These are phyloP conservation scores for Phaseolus coccineus DNA, from an alignment of 331 rosid genomes.

Conservation along the genomic window DNA sequence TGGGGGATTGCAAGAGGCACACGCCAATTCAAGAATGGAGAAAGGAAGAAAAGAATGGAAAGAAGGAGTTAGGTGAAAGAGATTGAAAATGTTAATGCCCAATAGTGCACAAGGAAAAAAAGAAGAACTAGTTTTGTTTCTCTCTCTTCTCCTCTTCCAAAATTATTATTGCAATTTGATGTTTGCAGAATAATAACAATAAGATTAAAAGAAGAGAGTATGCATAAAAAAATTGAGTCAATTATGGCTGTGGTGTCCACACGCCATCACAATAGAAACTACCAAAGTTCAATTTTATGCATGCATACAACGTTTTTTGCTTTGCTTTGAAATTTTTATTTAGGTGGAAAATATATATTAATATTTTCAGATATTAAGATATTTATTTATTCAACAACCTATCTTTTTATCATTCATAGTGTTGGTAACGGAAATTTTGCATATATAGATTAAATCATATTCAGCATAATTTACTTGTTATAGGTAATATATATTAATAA, in stretches of 20 bases:
- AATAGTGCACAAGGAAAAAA: not conserved
- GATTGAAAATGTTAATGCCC: conserved; percentile 15
- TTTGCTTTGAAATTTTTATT: not conserved
- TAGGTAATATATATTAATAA: too few species aligned
- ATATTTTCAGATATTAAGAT: too few species aligned
- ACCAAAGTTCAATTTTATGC: conserved; percentile 29
- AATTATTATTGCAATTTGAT: not conserved
- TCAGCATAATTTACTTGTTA: too few species aligned
- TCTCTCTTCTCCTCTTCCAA: not conserved
- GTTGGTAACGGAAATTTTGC: too few species aligned
- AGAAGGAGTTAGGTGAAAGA: conserved; percentile 45
- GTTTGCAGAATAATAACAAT: not conserved
- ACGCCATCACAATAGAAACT: conserved; percentile 32
- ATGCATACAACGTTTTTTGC: not conserved
- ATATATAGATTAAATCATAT: too few species aligned
- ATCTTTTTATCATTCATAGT: too few species aligned
- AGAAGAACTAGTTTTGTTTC: not conserved
- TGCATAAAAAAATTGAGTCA: conserved; percentile 31
- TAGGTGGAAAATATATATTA: not conserved
- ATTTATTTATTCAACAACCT: too few species aligned
- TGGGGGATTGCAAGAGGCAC: conserved; percentile 45
- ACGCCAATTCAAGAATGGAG: conserved; percentile 40
- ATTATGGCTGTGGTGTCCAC: conserved; percentile 53
- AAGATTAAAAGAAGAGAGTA: not conserved
- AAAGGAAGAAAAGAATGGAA: conserved; percentile 43